Conservation (phyloP, 495 filamentous ascomycete species). For the Xylaria venustula region DNA sequence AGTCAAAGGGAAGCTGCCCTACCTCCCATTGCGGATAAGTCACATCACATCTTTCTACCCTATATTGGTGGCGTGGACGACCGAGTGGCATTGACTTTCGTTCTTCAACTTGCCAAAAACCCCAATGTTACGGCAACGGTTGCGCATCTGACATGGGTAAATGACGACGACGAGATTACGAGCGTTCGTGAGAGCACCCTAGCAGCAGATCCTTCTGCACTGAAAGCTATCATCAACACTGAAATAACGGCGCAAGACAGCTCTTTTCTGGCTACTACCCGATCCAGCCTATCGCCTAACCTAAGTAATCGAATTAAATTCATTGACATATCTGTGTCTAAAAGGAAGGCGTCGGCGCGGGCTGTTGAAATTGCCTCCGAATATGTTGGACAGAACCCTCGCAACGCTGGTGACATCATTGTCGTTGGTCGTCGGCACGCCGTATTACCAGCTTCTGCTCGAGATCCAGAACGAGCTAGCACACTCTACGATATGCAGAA, state of each 20-base stretch:
- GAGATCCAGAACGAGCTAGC: constrained; percentile 26
- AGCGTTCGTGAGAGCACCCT: constrained; percentile 28
- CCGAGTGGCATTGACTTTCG: constrained; percentile 72
- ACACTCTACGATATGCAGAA: constrained; percentile 50
- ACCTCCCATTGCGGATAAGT: constrained; percentile 57
- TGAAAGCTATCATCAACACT: constrained; percentile 26
- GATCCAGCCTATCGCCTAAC: constrained; percentile 59
- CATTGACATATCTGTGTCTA: constrained; percentile 30
- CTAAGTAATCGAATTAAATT: constrained; percentile 64
- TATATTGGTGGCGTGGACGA: constrained; percentile 88
- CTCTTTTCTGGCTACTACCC: constrained; percentile 61
- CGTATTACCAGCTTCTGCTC: constrained; percentile 27
- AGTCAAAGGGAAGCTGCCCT: constrained; percentile 46
- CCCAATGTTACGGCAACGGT: constrained; percentile 73
- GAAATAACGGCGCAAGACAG: constrained; percentile 52
- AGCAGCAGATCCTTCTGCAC: constrained; percentile 19
- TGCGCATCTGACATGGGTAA: constrained; percentile 47
- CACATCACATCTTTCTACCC: constrained; percentile 83
- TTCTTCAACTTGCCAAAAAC: constrained; percentile 77
- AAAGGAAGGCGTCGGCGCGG: constrained; percentile 21
- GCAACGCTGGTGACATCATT: constrained; percentile 77
- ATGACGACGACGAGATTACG: constrained; percentile 31
- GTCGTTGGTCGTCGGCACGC: constrained; percentile 64
- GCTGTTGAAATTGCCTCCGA: constrained; percentile 48
- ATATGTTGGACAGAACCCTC: constrained; percentile 58